A percentile compares a stretch with the other conserved stretches of the same genome.
phyloP scores from a whole-genome alignment of 1,284 basidiomycete species.

The Marasmius oreades region DNA sequence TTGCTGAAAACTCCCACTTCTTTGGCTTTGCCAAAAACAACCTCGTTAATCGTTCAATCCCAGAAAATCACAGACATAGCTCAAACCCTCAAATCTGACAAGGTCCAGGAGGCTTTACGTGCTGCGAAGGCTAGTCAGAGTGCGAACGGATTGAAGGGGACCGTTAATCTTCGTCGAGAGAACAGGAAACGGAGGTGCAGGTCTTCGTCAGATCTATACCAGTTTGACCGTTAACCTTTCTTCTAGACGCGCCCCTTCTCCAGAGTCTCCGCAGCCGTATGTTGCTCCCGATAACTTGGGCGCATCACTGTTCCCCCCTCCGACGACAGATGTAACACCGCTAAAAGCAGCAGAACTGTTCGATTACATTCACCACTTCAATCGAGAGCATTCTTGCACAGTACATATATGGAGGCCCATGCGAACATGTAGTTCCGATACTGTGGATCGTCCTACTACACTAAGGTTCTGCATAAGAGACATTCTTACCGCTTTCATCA shows the following conservation, averaged over 20 bases:
- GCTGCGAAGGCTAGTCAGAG: not conserved
- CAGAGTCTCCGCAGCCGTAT: constrained; percentile 2
- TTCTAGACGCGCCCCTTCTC: constrained; percentile 1
- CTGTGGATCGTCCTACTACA: not conserved
- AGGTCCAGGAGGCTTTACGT: not conserved
- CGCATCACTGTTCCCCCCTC: not conserved
- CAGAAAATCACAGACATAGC: not conserved
- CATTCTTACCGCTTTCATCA: not conserved
- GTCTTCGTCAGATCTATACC: not conserved
- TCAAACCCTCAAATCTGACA: not conserved
- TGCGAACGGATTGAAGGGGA: not conserved
- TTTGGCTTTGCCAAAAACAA: not conserved
- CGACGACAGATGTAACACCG: not conserved
- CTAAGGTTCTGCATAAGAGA: constrained; percentile 3
- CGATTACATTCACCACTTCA: constrained; percentile 1
- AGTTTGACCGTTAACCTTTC: not conserved
- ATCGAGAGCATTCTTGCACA: not conserved
- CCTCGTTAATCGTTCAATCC: not conserved
- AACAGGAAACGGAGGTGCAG: constrained; percentile 1
- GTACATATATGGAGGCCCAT: not conserved
- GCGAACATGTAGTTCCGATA: not conserved
- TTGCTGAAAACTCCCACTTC: not conserved
- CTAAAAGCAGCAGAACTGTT: not conserved
- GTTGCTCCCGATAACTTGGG: not conserved
- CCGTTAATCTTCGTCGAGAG: constrained; percentile 2